A percentile compares a stretch with the other conserved stretches of the same genome.
These are phyloP conservation scores for Afroboletus lepidellus DNA, from an alignment of 1,284 basidiomycete species.

Conservation along the genomic window DNA sequence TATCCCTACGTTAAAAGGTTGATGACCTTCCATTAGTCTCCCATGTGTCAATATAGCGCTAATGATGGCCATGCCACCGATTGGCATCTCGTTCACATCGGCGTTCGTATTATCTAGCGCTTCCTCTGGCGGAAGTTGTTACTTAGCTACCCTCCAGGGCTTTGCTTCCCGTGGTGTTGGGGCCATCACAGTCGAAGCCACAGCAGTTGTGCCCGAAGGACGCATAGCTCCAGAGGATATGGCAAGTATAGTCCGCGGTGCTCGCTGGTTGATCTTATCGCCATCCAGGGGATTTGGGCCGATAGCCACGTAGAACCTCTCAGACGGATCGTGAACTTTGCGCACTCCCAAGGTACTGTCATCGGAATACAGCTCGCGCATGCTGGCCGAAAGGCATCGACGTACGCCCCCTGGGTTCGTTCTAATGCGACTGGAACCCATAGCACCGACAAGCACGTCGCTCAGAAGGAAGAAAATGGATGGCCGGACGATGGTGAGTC, in stretches of 20 bases:
- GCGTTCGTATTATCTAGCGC: conserved; percentile 40
- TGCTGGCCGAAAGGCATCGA: conserved; percentile 74
- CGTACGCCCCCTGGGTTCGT: conserved; percentile 53
- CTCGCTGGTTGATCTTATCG: conserved; percentile 41
- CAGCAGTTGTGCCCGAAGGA: conserved; percentile 61
- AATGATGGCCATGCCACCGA: conserved; percentile 63
- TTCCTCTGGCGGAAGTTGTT: background rate
- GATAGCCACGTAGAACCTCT: conserved; percentile 71
- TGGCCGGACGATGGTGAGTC: conserved; percentile 53
- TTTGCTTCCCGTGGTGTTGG: conserved; percentile 58
- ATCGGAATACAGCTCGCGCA: conserved; percentile 82
- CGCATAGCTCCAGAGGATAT: conserved; percentile 50
- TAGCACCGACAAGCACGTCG: conserved; percentile 21
- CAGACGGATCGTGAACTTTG: conserved; percentile 71
- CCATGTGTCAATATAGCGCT: conserved; percentile 79
- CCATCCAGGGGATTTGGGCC: conserved; percentile 64
- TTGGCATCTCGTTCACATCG: conserved; percentile 57
- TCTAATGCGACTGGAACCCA: conserved; percentile 28
- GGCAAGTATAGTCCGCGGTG: conserved; percentile 25
- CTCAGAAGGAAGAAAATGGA: conserved; percentile 46
- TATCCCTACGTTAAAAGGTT: background rate
- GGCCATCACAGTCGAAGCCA: conserved; percentile 62
- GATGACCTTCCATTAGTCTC: conserved; percentile 44
- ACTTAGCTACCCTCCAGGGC: conserved; percentile 44
- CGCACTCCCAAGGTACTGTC: conserved; percentile 56